Evolutionary conservation across 2,329 filamentous ascomycete genomes (phyloP), one percentile per base, ranked within the genome.

Genomic region (Neopestalotiopsis rosae): DNA sequence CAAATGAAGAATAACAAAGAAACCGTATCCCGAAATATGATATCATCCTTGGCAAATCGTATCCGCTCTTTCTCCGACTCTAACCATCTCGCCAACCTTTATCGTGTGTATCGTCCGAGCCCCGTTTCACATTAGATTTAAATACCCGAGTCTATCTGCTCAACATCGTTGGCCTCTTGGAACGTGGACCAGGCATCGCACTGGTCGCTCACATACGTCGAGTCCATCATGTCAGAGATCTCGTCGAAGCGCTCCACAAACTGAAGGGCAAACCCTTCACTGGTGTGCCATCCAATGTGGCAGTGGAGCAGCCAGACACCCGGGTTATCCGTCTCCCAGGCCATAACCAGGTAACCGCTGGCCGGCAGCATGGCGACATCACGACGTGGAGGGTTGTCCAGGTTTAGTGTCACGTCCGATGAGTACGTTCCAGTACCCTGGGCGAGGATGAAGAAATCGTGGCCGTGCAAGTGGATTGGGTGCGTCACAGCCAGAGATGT

Each of bases 241-340:
- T 82, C 72, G 65, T 78, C 64, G 57, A 70, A 61, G 34, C 76
- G 74, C 70, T 81, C 80, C 64, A 89, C 73, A 73, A 89, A 86
- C 76, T 89, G 87, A 62, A 88, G 76, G 2, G 83, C 85, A 14
- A 89, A 81, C 59, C 85, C 86, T 71, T 84, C 81, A 52, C 76
- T 78, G 20, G 85, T 81, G 74, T 88, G 86, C 85, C 82, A 86
- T 52, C 82, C 82, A 69, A 86, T 85, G 68, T 77, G 75, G 68
- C 76, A 77, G 68, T 77, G 76, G 74, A 83, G 78, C 17, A 84
- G 73, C 83, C 83, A 86, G 32, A 79, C 78, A 32, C 86, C 87
- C 0, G 86, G 87, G 72, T 88, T 88, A 74, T 89, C 83, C 1
- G 83, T 81, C 68, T 80, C 72, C 75, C 87, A 88, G 1, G 82